Percentiles rank a stretch among this genome's conserved stretches.
phyloP scores from a whole-genome alignment of 2,329 filamentous ascomycete genomes.

The Didymella pinodella region DNA sequence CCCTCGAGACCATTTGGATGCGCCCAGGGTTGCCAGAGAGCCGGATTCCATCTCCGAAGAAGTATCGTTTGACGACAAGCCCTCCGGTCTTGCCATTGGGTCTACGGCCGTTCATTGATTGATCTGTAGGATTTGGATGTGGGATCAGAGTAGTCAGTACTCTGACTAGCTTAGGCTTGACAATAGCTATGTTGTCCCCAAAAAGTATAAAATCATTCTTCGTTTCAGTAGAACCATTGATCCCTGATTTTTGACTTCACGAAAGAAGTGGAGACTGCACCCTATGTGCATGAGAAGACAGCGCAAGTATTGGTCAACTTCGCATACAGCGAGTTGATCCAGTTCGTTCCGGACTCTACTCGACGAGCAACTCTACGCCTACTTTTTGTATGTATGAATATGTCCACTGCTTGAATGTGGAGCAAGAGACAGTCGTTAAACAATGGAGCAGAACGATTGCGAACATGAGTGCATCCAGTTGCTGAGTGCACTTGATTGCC shows the following conservation, averaged over 20 bases:
- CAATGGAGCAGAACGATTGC: too few relatives aligned
- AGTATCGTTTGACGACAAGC: background rate
- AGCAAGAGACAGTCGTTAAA: too few relatives aligned
- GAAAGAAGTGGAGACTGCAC: background rate
- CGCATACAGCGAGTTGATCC: too few relatives aligned
- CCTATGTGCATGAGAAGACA: background rate
- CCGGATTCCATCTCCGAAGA: background rate
- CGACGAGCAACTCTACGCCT: too few relatives aligned
- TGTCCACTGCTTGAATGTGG: too few relatives aligned
- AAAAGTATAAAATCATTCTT: constrained; percentile 25
- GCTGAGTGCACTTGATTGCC: background rate
- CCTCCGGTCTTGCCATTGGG: background rate
- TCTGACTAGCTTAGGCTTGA: background rate
- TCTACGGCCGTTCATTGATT: background rate
- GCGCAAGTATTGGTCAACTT: background rate
- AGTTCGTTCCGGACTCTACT: too few relatives aligned
- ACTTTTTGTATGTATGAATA: too few relatives aligned
- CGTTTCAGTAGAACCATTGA: background rate
- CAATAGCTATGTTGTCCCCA: constrained; percentile 1
- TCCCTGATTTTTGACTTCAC: background rate
- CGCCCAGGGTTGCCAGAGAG: background rate
- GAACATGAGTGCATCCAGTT: background rate
- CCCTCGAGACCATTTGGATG: constrained; percentile 2
- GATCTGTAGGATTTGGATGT: constrained; percentile 5
- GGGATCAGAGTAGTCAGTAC: constrained; percentile 3